A percentile compares a stretch with the other conserved stretches of the same genome.
These are phyloP conservation scores for Tuber magnatum DNA, from an alignment of 495 filamentous ascomycete species.

Conservation along the genomic window DNA sequence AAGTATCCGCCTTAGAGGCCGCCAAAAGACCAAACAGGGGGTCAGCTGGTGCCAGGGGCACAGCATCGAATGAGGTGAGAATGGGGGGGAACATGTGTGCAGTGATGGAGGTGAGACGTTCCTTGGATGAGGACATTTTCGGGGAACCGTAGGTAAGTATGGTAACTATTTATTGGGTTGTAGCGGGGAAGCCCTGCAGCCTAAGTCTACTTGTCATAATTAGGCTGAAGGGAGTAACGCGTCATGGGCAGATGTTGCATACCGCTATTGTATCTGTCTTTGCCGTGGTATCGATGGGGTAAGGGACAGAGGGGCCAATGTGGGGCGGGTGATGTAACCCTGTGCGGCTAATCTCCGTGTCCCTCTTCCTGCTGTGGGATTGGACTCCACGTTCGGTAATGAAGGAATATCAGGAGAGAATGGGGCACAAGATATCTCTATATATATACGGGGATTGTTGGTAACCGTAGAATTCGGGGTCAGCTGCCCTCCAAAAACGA, in stretches of 20 bases:
- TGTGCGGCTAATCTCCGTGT: neutral
- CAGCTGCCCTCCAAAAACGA: neutral
- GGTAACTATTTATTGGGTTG: neutral
- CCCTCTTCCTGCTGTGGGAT: neutral
- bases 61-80: constrained; percentile 60
- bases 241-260: neutral
- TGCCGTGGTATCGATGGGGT: neutral
- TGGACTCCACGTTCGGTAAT: neutral
- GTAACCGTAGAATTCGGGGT: neutral
- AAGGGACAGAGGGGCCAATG: neutral
- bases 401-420: neutral
- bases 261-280: neutral
- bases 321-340: neutral
- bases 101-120: constrained; percentile 43
- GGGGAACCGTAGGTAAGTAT: neutral
- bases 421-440: neutral
- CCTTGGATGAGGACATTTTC: constrained; percentile 23
- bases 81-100: constrained; percentile 48
- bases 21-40: constrained; percentile 90
- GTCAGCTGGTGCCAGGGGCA: constrained; percentile 89
- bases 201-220: neutral
- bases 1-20: constrained; percentile 76
- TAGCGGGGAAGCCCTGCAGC: neutral
- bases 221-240: neutral
- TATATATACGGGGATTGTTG: neutral